These are phyloP conservation scores for Forsythia viridissima DNA, from an alignment of 257 asterid species.

Conservation along the genomic window DNA sequence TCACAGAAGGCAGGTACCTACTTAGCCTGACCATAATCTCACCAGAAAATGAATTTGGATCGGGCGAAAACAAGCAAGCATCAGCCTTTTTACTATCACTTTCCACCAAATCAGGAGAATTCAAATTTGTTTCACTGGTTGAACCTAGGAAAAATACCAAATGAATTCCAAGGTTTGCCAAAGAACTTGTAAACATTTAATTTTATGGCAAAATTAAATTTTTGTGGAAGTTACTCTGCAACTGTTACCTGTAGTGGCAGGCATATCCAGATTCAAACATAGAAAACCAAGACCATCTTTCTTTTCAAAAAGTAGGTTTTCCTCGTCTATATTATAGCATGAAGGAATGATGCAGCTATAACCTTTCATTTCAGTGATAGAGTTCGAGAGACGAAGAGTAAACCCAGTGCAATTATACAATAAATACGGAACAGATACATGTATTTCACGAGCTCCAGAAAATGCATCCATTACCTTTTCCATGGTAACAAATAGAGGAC, in stretches of 20 bases:
- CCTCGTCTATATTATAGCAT: slow-evolving; percentile 72
- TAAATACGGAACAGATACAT: slow-evolving; percentile 77
- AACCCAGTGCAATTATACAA: slow-evolving; percentile 90
- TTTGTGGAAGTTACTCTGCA: slow-evolving; percentile 24
- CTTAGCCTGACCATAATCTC: slow-evolving; percentile 69
- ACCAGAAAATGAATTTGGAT: slow-evolving; percentile 63
- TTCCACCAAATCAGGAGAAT: slow-evolving; percentile 42
- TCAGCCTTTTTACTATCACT: slow-evolving; percentile 46
- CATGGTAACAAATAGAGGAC: slow-evolving; percentile 69
- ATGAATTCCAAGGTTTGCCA: slow-evolving; percentile 18
- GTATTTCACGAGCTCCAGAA: slow-evolving; percentile 94
- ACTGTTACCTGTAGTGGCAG: slow-evolving; percentile 40
- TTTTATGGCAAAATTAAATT: slow-evolving; percentile 22
- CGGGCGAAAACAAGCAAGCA: slow-evolving; percentile 87
- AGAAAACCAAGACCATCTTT: slow-evolving; percentile 79
- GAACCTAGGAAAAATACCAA: slow-evolving; percentile 36
- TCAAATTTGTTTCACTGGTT: slow-evolving; percentile 40
- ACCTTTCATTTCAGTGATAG: slow-evolving; percentile 62
- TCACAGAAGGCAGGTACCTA: slow-evolving; percentile 51
- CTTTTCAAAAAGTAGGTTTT: slow-evolving; percentile 43
- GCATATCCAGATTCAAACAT: slow-evolving; percentile 49
- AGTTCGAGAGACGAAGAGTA: slow-evolving; percentile 69
- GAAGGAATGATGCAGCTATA: slow-evolving; percentile 69
- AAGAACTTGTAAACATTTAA: slow-evolving; percentile 16
- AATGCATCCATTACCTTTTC: slow-evolving; percentile 94